Evolutionary conservation across 352 stramenopile genomes (phyloP).

Genomic region (Globisporangium nodosum): DNA sequence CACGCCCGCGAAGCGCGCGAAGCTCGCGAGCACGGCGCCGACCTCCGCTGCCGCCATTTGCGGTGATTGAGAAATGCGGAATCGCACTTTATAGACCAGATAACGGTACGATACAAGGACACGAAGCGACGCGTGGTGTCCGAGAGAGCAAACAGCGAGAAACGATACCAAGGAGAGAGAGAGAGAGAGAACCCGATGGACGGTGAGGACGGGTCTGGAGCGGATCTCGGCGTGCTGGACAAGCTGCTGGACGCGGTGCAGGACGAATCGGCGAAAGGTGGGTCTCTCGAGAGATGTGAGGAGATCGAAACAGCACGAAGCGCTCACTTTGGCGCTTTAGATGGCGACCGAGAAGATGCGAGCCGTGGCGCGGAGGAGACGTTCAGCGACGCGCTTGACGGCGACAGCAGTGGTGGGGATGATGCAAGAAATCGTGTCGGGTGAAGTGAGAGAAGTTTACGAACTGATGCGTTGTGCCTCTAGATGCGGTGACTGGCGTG

Average conservation of each 20-base stretch:
- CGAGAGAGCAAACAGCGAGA: too few species aligned
- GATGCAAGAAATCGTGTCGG: not conserved
- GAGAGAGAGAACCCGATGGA: too few species aligned
- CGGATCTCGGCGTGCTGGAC: not conserved
- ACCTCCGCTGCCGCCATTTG: slow-evolving; percentile 28
- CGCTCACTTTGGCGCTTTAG: not conserved
- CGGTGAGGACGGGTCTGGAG: too few species aligned
- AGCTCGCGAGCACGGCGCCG: slow-evolving; percentile 48
- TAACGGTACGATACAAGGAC: not conserved
- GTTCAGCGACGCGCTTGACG: not conserved
- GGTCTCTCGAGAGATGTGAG: not conserved
- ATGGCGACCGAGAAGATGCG: not conserved
- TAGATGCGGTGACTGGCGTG: not conserved
- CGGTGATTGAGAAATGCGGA: not conserved
- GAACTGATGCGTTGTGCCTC: not conserved
- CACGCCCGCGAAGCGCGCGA: slow-evolving; percentile 69
- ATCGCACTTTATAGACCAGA: not conserved
- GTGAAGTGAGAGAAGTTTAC: not conserved
- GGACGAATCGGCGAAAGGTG: not conserved
- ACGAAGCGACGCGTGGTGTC: not conserved
- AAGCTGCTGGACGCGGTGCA: not conserved
- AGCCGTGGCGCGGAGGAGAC: not conserved
- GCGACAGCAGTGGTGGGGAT: not conserved
- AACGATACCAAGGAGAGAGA: too few species aligned
- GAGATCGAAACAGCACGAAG: too few species aligned